A percentile compares a stretch with the other conserved stretches of the same genome.
These are phyloP conservation scores for Pachyrhizus erosus DNA, from an alignment of 306 rosid species.

Conservation along the genomic window DNA sequence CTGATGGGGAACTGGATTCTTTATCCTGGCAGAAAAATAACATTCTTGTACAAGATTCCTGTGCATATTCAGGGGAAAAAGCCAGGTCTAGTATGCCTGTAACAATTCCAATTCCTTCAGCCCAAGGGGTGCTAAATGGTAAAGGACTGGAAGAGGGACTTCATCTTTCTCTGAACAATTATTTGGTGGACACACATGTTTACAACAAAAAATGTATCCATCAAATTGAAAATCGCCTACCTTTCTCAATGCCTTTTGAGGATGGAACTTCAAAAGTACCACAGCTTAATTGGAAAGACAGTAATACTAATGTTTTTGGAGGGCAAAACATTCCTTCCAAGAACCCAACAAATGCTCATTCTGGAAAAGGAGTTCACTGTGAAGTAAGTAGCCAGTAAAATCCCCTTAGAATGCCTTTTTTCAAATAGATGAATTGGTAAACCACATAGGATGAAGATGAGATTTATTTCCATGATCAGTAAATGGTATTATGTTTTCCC, in stretches of 20 bases:
- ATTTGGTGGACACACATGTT: slow-evolving; percentile 52
- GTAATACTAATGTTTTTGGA: slow-evolving; percentile 53
- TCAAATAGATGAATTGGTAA: slow-evolving; percentile 47
- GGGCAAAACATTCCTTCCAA: slow-evolving; percentile 55
- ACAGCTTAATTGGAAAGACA: slow-evolving; percentile 55
- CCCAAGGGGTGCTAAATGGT: slow-evolving; percentile 51
- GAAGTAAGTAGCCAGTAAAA: slow-evolving; percentile 52
- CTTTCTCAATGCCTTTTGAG: slow-evolving; percentile 58
- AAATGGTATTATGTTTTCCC: slow-evolving; percentile 48
- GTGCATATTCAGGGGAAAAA: slow-evolving; percentile 56
- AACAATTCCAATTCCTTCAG: slow-evolving; percentile 49
- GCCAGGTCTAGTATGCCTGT: slow-evolving; percentile 49
- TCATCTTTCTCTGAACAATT: slow-evolving; percentile 73
- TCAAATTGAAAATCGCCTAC: slow-evolving; percentile 55
- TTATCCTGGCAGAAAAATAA: slow-evolving; percentile 49
- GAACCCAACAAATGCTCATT: slow-evolving; percentile 45
- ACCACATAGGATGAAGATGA: slow-evolving; percentile 49
- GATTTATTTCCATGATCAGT: slow-evolving; percentile 46
- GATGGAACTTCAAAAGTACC: slow-evolving; percentile 60
- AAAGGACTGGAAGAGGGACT: slow-evolving; percentile 64
- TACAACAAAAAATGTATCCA: slow-evolving; percentile 58
- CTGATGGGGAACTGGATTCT: slow-evolving; percentile 52
- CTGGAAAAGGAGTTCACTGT: slow-evolving; percentile 52
- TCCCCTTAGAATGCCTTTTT: slow-evolving; percentile 44
- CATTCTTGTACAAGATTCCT: slow-evolving; percentile 46